These are phyloP conservation scores for Fistulinella staudtii DNA, from an alignment of 1,284 basidiomycete genomes.

Conservation along the genomic window DNA sequence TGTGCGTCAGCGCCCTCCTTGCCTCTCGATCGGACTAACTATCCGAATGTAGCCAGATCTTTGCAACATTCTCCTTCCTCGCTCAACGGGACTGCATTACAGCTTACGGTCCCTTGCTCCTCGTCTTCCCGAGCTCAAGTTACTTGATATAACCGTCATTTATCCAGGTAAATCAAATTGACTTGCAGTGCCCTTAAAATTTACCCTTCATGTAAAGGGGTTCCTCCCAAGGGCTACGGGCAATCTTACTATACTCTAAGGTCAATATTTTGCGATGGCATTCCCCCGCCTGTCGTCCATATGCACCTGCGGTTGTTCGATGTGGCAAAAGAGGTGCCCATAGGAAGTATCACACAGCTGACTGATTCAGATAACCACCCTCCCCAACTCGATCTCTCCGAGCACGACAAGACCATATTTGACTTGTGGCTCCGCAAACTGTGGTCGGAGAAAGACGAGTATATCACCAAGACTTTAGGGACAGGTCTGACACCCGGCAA, in stretches of 20 bases:
- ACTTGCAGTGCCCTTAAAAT: background rate
- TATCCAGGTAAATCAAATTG: slow-evolving; percentile 67
- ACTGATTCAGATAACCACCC: slow-evolving; percentile 32
- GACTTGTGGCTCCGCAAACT: slow-evolving; percentile 78
- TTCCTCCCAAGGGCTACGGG: slow-evolving; percentile 68
- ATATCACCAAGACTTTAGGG: slow-evolving; percentile 63
- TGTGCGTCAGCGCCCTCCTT: slow-evolving; percentile 45
- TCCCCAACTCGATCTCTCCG: slow-evolving; percentile 59
- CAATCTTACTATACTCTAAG: slow-evolving; percentile 86
- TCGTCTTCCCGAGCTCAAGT: slow-evolving; percentile 69
- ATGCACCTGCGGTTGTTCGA: slow-evolving; percentile 81
- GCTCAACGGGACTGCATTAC: slow-evolving; percentile 88
- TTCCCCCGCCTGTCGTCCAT: slow-evolving; percentile 83
- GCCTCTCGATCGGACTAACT: slow-evolving; percentile 7
- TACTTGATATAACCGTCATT: slow-evolving; percentile 87
- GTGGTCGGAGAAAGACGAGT: slow-evolving; percentile 83
- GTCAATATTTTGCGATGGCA: slow-evolving; percentile 81
- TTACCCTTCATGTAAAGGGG: slow-evolving; percentile 41
- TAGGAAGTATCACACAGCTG: slow-evolving; percentile 49
- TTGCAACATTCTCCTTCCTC: slow-evolving; percentile 76
- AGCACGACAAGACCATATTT: slow-evolving; percentile 67
- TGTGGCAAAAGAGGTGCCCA: slow-evolving; percentile 61
- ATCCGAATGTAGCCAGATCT: slow-evolving; percentile 62
- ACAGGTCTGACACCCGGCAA: slow-evolving; percentile 38
- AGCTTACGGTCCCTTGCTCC: slow-evolving; percentile 79